Evolutionary conservation across 1,284 basidiomycete species (phyloP), one percentile per base, ranked within the genome.

Genomic region (Neonothopanus nambi): DNA sequence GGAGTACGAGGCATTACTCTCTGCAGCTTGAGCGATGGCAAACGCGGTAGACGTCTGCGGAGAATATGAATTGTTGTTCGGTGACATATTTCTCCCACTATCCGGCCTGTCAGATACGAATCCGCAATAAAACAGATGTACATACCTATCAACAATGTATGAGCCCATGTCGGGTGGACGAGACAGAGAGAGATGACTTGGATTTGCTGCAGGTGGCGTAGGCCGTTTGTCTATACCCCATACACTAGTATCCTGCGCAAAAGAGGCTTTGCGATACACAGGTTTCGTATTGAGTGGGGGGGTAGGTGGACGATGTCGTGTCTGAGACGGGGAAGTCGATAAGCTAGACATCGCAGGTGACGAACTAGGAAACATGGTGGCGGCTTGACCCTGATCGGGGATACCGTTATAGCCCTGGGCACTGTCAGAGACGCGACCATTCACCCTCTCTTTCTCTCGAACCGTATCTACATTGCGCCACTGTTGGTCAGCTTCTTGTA

Each of bases 401-500:
- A 12, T 17, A 18, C 35, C n/a, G 44, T 26, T 44, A 8, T 28
- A n/a, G 21, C 23, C 26, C 20, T 5, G 11, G 12, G n/a, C 17
- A 40, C 17, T 41, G 17, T 15, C 37, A 43, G 48, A 15, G 5
- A 41, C 40, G 24, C 38, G 48, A 17, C 44, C 44, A 26, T 39
- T 48, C 36, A 62, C 60, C 23, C 55, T 50, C 5, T 57, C 40
- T 30, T 52, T 59, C 2, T 55, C 54, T 51, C 43, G 44, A 3
- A 40, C 46, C 36, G 46, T 33, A 24, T 59, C 56, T 13, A 51
- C 38, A 6, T 51, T 13, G 26, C 52, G 48, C 47, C 57, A 48
- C 21, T 53, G 35, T 13, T 60, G 57, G 13, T 63, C 64, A 12
- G 35, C 48, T 23, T 61, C 63, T 18, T 54, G 48, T n/a, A 35